These are phyloP conservation scores for Annulohypoxylon nitens DNA, from an alignment of 495 filamentous ascomycete species.

Conservation along the genomic window DNA sequence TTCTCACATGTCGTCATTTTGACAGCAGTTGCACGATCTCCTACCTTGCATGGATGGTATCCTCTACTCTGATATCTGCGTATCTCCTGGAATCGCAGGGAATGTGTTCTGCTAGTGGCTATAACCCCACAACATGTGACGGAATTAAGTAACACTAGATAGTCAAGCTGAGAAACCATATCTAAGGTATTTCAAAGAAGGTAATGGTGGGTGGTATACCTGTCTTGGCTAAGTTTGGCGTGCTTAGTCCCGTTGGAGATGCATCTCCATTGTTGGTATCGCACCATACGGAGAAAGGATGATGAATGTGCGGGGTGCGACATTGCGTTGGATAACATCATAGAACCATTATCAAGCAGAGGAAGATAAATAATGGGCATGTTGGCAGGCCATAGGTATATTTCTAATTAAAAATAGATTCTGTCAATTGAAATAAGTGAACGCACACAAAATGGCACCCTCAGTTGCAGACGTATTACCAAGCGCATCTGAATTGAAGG, in stretches of 20 bases:
- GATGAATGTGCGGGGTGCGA: constrained; percentile 41
- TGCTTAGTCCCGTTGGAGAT: constrained; percentile 40
- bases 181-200: constrained; percentile 31
- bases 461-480: constrained; percentile 49
- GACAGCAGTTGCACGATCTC: constrained; percentile 26
- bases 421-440: constrained; percentile 19
- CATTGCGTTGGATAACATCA: constrained; percentile 25
- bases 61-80: constrained; percentile 5
- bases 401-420: not conserved
- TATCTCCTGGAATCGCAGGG: constrained; percentile 7
- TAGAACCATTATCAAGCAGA: constrained; percentile 10
- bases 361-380: constrained; percentile 33
- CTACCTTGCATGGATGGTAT: constrained; percentile 4
- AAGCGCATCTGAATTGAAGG: constrained; percentile 44
- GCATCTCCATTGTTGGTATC: constrained; percentile 31
- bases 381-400: not conserved
- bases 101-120: constrained; percentile 14
- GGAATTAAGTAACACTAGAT: constrained; percentile 31
- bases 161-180: constrained; percentile 19
- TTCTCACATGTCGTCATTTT: constrained; percentile 38
- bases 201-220: constrained; percentile 19
- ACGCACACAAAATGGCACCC: constrained; percentile 41
- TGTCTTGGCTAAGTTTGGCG: constrained; percentile 34
- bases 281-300: constrained; percentile 41
- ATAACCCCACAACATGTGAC: constrained; percentile 35